A percentile compares a stretch with the other conserved stretches of the same genome.
Conservation (phyloP, 306 rosid species). For the Crotalaria pallida region DNA sequence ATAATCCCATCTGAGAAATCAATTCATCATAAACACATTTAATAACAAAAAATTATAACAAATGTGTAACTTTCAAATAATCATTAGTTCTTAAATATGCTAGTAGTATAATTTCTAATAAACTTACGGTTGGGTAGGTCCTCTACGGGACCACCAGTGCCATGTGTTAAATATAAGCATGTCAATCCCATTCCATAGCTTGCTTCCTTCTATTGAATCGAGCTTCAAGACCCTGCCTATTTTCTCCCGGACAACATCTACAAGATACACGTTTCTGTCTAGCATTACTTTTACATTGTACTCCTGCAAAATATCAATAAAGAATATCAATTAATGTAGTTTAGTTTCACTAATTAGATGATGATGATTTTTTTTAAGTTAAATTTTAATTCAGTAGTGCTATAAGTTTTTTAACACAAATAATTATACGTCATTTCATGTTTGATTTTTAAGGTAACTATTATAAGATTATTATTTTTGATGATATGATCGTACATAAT, state of each 20-base stretch:
- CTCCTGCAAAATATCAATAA: conserved; percentile 42
- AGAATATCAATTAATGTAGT: not conserved
- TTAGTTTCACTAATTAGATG: not conserved
- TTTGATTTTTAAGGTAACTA: too few species aligned
- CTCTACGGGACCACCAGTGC: conserved; percentile 98
- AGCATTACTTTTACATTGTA: conserved; percentile 71
- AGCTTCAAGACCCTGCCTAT: conserved; percentile 79
- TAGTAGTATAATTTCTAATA: not conserved
- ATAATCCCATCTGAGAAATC: conserved; percentile 69
- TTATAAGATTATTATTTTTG: too few species aligned
- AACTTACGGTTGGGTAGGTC: conserved; percentile 88
- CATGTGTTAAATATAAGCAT: conserved; percentile 90
- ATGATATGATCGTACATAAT: too few species aligned
- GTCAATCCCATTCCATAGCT: conserved; percentile 56
- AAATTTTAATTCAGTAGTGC: too few species aligned
- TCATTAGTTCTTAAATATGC: not conserved
- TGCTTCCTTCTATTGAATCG: conserved; percentile 61
- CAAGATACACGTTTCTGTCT: conserved; percentile 72
- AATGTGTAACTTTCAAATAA: not conserved
- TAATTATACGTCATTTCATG: too few species aligned
- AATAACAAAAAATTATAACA: not conserved
- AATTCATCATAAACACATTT: not conserved
- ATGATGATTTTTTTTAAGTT: too few species aligned
- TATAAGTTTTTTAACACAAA: too few species aligned
- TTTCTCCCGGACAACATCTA: conserved; percentile 56